These are phyloP conservation scores for Auriculariales sp. DNA, from an alignment of 768 basidiomycete species.

Conservation along the genomic window DNA sequence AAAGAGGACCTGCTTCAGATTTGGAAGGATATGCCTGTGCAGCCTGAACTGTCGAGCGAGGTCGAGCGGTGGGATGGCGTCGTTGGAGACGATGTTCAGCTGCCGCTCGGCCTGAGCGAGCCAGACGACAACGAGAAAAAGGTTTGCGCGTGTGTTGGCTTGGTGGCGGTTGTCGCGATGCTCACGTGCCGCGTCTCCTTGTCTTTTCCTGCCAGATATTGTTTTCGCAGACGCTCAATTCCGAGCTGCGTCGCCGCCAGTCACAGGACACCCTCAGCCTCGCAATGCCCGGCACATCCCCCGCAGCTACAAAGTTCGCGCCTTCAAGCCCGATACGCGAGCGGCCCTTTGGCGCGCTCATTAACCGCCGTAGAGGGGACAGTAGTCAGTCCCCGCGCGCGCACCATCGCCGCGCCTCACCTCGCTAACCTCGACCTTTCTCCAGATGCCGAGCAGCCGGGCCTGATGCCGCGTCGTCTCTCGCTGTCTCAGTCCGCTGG, in stretches of 20 bases:
- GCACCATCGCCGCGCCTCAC: no score
- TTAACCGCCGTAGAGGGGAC: conserved; percentile 35
- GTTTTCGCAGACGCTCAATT: conserved; percentile 70
- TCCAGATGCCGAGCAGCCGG: neutral
- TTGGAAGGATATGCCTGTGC: conserved; percentile 65
- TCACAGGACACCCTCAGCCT: conserved; percentile 35
- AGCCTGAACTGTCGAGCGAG: conserved; percentile 63
- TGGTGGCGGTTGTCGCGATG: conserved; percentile 1
- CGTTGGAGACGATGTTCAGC: conserved; percentile 56
- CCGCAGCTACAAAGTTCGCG: conserved; percentile 26
- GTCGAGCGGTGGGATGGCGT: conserved; percentile 86
- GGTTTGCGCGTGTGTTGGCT: conserved; percentile 27
- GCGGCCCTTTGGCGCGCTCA: conserved; percentile 38
- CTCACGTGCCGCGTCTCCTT: neutral
- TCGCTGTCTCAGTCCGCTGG: neutral
- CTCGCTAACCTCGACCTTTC: neutral
- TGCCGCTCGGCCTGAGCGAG: conserved; percentile 67
- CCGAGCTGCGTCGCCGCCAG: conserved; percentile 76
- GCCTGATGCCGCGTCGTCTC: neutral
- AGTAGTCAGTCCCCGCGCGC: neutral
- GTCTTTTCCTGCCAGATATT: conserved; percentile 18
- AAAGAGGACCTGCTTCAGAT: conserved; percentile 76
- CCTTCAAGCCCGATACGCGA: conserved; percentile 45
- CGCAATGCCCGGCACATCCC: neutral
- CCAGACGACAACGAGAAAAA: conserved; percentile 77